Evolutionary conservation across 768 basidiomycete species (phyloP), one percentile per base, ranked within the genome.

Genomic region (Trametes maxima): DNA sequence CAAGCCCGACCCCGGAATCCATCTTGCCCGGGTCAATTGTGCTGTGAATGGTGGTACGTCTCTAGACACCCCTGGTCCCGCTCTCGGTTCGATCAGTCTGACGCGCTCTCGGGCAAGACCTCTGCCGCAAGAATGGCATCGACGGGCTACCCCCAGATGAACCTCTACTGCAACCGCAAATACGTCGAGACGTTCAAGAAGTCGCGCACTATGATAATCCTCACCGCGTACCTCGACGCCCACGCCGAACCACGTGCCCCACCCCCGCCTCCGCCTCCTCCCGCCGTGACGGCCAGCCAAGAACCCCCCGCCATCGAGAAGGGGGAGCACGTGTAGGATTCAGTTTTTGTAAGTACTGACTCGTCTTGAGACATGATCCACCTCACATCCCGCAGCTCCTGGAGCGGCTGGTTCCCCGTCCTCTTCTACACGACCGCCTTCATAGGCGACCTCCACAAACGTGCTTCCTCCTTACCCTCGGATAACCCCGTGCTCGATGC

Each of bases 331-430:
- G 92, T 93, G 85, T 65, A 74, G 89, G 25, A 85, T 91, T n/a
- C 89, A 92, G 74, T 90, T 91, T 72, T 91, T 92, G 88, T 92
- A 70, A 67, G 86, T 74, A 7, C 36, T 37, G n/a, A 10, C 25
- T 39, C 25, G n/a, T 21, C 7, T 22, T 40, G 37, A 36, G 22
- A 11, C 11, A 5, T 45, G 22, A 22, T 17, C 22, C 19, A 53
- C 42, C 44, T 46, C 16, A 53, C 33, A 14, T 43, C 45, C 43
- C 35, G 12, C 58, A 93, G 92, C 62, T 82, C 86, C 13, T 95
- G 87, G 87, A 80, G 94, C 60, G 90, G 85, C 10, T 98, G 96
- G 96, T 97, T 96, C 69, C 95, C 95, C 0, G 76, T 94, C 24
- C 79, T 96, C 1, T 95, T 95, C 75, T 95, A 94, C 77, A 89